Conservation (phyloP, 768 basidiomycete species). For the Rhodotorula babjevae region DNA sequence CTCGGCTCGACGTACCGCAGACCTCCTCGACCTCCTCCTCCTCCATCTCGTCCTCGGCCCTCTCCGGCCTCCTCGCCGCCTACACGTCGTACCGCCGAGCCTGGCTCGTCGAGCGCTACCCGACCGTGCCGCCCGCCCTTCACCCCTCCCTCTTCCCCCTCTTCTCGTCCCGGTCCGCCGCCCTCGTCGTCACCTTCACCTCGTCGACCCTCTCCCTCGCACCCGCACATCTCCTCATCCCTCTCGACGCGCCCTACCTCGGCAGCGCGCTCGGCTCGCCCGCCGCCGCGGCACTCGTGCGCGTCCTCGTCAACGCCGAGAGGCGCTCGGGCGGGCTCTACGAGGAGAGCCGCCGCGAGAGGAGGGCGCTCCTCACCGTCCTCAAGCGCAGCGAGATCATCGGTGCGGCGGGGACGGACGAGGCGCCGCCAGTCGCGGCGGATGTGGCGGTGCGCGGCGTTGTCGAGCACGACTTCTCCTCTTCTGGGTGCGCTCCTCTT, state of each 20-base stretch:
- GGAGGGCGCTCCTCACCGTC: constrained; percentile 61
- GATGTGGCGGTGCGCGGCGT: constrained; percentile 50
- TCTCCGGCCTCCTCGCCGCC: not conserved
- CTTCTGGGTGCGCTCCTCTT: constrained; percentile 55
- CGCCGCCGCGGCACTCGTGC: constrained; percentile 62
- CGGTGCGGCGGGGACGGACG: constrained; percentile 44
- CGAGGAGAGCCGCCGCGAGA: constrained; percentile 78
- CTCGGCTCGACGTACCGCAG: not conserved
- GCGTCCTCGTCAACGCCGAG: constrained; percentile 60
- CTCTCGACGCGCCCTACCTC: constrained; percentile 54
- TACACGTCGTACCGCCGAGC: constrained; percentile 1
- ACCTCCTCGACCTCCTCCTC: not conserved
- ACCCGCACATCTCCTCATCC: constrained; percentile 54
- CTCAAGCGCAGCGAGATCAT: constrained; percentile 72
- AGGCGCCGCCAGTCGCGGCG: constrained; percentile 69
- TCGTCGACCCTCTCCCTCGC: constrained; percentile 67
- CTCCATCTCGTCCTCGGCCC: not conserved
- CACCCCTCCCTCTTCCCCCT: constrained; percentile 70
- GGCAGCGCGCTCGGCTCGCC: constrained; percentile 65
- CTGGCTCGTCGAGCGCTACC: constrained; percentile 38
- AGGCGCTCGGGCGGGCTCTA: constrained; percentile 67
- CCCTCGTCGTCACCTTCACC: constrained; percentile 57
- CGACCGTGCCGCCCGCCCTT: constrained; percentile 56
- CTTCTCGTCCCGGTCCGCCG: constrained; percentile 65
- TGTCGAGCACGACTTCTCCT: constrained; percentile 60